Conservation (phyloP, 306 rosid genomes). For the Abrus pulchellus region DNA sequence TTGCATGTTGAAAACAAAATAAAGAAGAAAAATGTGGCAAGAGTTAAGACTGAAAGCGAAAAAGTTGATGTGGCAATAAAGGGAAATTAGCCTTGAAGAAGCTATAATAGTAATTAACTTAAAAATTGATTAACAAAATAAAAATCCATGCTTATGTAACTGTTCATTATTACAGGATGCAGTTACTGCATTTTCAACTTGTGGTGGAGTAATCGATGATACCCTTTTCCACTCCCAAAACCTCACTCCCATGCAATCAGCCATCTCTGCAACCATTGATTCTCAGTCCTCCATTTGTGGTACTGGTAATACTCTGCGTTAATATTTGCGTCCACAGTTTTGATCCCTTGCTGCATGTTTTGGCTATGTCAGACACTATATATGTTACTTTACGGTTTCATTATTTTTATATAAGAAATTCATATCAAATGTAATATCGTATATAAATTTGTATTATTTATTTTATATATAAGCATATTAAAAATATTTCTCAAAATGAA, state of each 20-base stretch:
- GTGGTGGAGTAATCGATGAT: slow-evolving; percentile 56
- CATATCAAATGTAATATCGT: no score
- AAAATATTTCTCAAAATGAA: no score
- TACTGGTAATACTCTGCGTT: slow-evolving; percentile 34
- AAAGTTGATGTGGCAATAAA: not conserved
- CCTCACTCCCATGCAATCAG: slow-evolving; percentile 59
- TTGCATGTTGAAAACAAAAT: not conserved
- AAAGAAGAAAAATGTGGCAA: not conserved
- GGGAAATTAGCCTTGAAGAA: not conserved
- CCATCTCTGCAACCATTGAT: slow-evolving; percentile 67
- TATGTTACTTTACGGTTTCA: no score
- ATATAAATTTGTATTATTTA: no score
- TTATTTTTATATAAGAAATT: no score
- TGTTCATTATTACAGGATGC: slow-evolving; percentile 60
- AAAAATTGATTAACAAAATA: not conserved
- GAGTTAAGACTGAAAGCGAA: not conserved
- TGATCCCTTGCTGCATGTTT: not conserved
- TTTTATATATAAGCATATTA: no score
- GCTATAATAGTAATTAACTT: not conserved
- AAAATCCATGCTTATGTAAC: not conserved
- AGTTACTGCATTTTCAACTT: slow-evolving; percentile 55
- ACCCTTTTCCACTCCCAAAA: slow-evolving; percentile 50
- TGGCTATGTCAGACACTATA: not conserved
- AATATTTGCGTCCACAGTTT: not conserved
- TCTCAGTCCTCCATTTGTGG: slow-evolving; percentile 77